A percentile compares a stretch with the other conserved stretches of the same genome.
phyloP scores from a whole-genome alignment of 2,329 filamentous ascomycete genomes.

The Colletotrichum gloeosporioides region DNA sequence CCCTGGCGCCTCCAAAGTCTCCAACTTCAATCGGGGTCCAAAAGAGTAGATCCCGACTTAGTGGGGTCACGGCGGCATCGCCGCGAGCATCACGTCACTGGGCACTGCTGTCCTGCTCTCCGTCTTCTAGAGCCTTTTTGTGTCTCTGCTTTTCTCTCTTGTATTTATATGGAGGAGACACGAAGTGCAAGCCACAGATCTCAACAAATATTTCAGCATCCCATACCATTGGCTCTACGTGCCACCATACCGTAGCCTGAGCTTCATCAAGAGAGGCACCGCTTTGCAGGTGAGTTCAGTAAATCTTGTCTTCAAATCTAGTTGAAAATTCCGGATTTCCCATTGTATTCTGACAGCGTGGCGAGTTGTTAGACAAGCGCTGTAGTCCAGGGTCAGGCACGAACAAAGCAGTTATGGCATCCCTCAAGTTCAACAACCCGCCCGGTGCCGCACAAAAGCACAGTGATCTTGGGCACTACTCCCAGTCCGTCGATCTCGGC shows the following conservation, averaged over 20 bases:
- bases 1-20: not conserved
- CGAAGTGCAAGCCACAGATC: fast-evolving
- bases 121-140: not conserved
- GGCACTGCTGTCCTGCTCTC: not conserved
- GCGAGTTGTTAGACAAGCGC: not conserved
- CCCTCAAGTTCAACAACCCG: not conserved
- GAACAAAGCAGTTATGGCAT: not conserved
- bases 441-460: not conserved
- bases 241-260: not conserved
- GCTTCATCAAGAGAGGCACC: not conserved
- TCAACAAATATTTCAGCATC: not conserved
- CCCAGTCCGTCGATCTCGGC: slow-evolving; percentile 27
- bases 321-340: fast-evolving
- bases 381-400: not conserved
- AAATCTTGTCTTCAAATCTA: not conserved
- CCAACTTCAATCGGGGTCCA: not conserved
- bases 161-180: not conserved
- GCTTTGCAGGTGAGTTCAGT: not conserved
- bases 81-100: not conserved
- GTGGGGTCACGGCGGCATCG: not conserved
- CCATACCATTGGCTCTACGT: not conserved
- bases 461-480: slow-evolving; percentile 24
- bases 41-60: not conserved
- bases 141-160: not conserved
- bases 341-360: not conserved